Base-by-base conservation (phyloP, 805 yeast species). In the Kodamaea jinghongensis region DNA sequence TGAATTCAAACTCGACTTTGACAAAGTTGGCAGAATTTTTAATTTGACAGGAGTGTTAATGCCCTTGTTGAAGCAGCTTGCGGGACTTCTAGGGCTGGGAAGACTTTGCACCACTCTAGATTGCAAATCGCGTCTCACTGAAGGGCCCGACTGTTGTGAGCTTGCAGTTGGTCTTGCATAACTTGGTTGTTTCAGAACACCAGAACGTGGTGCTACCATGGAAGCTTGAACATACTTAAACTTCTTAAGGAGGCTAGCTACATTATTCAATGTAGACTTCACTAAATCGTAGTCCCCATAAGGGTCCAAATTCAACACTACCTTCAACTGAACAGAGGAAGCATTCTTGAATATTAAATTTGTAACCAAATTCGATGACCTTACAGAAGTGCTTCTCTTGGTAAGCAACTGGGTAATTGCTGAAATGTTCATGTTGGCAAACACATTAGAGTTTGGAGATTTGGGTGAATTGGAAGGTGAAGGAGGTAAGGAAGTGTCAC, bases 141-240 rank as follows among this genome's bases (percentile, higher is more conserved):
- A 8, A 8, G 23, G 23, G 8, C 7, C 23, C 5, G 23, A 20
- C 5, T 20, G 23, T 6, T 8, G 23, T 3, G 66, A 65, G 3
- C 63, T 43, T 4, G 46, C 41, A 0, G 70, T 64, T 4, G 70
- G 66, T 37, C 52, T 52, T 7, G 69, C 65, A 35, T 65, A 65
- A 28, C 37, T 32, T n/a, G 43, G 47, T n/a, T 26, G 31, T 11
- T 20, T 9, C 6, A 22, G 40, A 8, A 12, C 31, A 17, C 17
- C 12, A 7, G 36, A 28, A 15, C 42, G 30, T 15, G 31, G n/a
- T 13, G 20, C 25, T 2, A 44, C 28, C 13, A n/a, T 32, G 10
- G 27, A 8, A 20, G 15, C 34, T 6, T 38, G 37, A 6, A 27
- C 39, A 31, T 42, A 43, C 26, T 47, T 50, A 46, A 57, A 53